Evolutionary conservation across 352 stramenopile species (phyloP).

Genomic region (Phytophthora rubi): DNA sequence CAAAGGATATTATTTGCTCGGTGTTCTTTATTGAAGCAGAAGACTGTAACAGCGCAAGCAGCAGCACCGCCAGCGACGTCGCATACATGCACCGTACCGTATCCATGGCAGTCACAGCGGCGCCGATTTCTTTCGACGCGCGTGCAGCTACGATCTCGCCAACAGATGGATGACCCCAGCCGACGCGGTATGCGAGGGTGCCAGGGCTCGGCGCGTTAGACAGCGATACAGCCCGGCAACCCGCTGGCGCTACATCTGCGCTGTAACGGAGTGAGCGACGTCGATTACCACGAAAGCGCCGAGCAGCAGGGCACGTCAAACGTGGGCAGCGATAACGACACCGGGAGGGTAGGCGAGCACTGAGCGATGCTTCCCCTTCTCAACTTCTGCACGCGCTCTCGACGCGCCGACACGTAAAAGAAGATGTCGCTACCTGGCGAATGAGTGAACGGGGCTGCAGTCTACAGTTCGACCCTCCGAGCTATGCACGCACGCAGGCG

Average conservation of each 20-base stretch:
- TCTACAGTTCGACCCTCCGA: constrained; percentile 7
- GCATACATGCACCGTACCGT: no score
- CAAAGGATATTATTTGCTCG: no score
- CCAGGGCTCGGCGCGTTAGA: not conserved
- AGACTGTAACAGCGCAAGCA: not conserved
- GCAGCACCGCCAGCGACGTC: not conserved
- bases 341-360: not conserved
- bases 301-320: constrained; percentile 19
- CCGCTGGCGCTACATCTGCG: not conserved
- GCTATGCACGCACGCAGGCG: constrained; percentile 2
- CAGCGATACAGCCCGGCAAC: constrained; percentile 5
- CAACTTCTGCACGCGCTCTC: not conserved
- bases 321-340: constrained; percentile 1
- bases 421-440: constrained; percentile 18
- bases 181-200: no score
- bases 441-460: no score
- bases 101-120: no score
- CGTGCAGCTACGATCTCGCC: not conserved
- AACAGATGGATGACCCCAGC: no score
- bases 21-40: no score
- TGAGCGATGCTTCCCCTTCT: no score
- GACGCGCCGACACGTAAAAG: constrained; percentile 10
- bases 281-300: constrained; percentile 8
- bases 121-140: constrained; percentile 31
- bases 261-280: not conserved